These are phyloP conservation scores for Suhomyces vadensis DNA, from an alignment of 805 yeast genomes.

Conservation along the genomic window DNA sequence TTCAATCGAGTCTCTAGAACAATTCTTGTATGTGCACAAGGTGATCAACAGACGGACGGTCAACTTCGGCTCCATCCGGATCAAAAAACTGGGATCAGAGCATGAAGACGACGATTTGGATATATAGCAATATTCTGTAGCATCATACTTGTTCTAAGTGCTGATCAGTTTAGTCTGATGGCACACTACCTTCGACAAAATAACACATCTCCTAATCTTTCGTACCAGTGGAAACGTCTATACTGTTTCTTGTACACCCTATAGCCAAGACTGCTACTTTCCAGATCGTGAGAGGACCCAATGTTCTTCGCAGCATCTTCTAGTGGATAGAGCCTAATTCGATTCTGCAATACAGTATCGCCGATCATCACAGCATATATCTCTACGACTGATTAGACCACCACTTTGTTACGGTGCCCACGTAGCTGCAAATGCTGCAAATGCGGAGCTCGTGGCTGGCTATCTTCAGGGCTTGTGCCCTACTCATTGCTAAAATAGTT, in stretches of 20 bases:
- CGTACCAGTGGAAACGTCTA: not conserved
- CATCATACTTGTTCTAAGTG: not conserved
- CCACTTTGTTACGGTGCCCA: too few species aligned
- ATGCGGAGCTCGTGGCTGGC: not conserved
- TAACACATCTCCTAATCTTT: not conserved
- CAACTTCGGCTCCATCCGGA: slow-evolving; percentile 23
- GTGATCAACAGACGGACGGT: slow-evolving; percentile 36
- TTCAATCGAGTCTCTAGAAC: slow-evolving; percentile 50
- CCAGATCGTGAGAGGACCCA: not conserved
- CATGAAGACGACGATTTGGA: slow-evolving; percentile 38
- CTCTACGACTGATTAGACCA: too few species aligned
- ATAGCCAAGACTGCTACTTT: too few species aligned
- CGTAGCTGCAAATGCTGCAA: not conserved
- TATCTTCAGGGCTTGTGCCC: not conserved
- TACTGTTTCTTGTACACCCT: not conserved
- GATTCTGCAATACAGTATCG: not conserved
- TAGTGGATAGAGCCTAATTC: not conserved
- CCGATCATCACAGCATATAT: not conserved
- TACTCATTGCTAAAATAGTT: not conserved
- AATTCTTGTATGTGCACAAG: slow-evolving; percentile 18
- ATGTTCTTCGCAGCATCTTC: not conserved
- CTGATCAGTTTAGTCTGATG: too few species aligned
- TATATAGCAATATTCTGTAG: not conserved
- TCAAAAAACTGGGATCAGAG: slow-evolving; percentile 8
- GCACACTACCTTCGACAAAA: not conserved